A percentile compares a stretch with the other conserved stretches of the same genome.
These are phyloP conservation scores for Syzygium oleosum DNA, from an alignment of 345 rosid species.

Conservation along the genomic window DNA sequence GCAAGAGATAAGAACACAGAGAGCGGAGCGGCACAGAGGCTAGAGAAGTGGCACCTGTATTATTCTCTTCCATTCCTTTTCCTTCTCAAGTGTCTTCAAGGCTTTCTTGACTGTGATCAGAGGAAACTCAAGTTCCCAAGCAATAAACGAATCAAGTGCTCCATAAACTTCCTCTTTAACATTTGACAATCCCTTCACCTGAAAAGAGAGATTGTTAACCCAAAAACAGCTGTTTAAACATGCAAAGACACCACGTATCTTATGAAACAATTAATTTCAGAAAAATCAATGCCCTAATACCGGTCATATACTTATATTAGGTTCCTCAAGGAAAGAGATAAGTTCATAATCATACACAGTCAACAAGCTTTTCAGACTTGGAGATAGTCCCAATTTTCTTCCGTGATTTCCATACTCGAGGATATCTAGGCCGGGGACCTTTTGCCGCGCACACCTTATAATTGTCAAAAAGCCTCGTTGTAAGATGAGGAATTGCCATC, in stretches of 20 bases:
- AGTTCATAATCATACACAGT: slow-evolving; percentile 33
- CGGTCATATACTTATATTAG: background rate
- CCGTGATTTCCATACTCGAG: slow-evolving; percentile 83
- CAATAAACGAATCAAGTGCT: slow-evolving; percentile 86
- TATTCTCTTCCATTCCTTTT: slow-evolving; percentile 86
- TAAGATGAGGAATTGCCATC: background rate
- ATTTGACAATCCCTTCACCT: slow-evolving; percentile 71
- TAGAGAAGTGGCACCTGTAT: slow-evolving; percentile 44
- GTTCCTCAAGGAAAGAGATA: background rate
- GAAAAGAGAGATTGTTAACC: background rate
- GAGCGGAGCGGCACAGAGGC: background rate
- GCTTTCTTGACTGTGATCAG: slow-evolving; percentile 84
- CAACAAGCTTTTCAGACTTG: slow-evolving; percentile 66
- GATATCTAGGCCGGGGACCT: slow-evolving; percentile 90
- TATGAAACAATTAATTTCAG: background rate
- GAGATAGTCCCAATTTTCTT: slow-evolving; percentile 73
- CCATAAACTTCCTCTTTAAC: slow-evolving; percentile 94
- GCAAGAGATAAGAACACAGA: background rate
- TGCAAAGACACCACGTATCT: background rate
- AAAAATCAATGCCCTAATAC: background rate
- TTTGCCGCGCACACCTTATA: slow-evolving; percentile 68
- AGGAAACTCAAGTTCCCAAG: slow-evolving; percentile 97
- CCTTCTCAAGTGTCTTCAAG: slow-evolving; percentile 60
- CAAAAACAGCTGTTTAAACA: background rate
- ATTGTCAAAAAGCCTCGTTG: background rate